phyloP scores from a whole-genome alignment of 768 basidiomycete species.

The Pisolithus microcarpus region DNA sequence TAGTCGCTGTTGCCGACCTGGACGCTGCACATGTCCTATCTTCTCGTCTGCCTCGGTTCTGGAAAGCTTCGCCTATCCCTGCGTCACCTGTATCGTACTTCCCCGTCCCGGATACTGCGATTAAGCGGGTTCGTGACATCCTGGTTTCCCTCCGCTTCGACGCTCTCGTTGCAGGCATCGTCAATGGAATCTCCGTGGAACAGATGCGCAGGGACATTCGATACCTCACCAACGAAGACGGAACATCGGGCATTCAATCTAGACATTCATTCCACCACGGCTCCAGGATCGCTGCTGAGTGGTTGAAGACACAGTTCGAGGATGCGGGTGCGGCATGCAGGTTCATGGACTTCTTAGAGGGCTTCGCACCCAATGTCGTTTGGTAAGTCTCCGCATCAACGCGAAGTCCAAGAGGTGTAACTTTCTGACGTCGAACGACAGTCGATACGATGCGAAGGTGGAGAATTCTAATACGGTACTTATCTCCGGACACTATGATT shows the following conservation, averaged over 20 bases:
- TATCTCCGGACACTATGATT: slow-evolving; percentile 85
- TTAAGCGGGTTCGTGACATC: slow-evolving; percentile 50
- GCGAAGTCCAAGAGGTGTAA: neutral
- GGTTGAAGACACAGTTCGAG: slow-evolving; percentile 64
- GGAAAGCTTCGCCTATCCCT: slow-evolving; percentile 64
- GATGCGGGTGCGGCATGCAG: slow-evolving; percentile 68
- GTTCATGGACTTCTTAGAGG: slow-evolving; percentile 55
- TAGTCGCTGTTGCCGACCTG: slow-evolving; percentile 41
- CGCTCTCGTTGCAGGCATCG: slow-evolving; percentile 57
- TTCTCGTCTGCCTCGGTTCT: slow-evolving; percentile 60
- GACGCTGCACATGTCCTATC: slow-evolving; percentile 44
- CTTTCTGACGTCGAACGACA: slow-evolving; percentile 17
- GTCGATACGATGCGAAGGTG: slow-evolving; percentile 50
- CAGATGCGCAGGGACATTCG: slow-evolving; percentile 66
- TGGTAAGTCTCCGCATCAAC: slow-evolving; percentile 41
- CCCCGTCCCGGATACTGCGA: slow-evolving; percentile 51
- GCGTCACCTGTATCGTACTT: slow-evolving; percentile 37
- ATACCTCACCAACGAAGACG: slow-evolving; percentile 81
- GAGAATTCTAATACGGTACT: slow-evolving; percentile 61
- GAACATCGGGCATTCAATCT: slow-evolving; percentile 60
- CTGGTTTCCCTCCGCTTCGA: slow-evolving; percentile 59
- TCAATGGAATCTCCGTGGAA: slow-evolving; percentile 59
- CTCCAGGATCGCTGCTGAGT: slow-evolving; percentile 55
- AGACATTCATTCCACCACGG: slow-evolving; percentile 79
- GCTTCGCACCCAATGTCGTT: slow-evolving; percentile 83